These are phyloP conservation scores for Puccinia triticina DNA, from an alignment of 1,284 basidiomycete genomes.

Conservation along the genomic window DNA sequence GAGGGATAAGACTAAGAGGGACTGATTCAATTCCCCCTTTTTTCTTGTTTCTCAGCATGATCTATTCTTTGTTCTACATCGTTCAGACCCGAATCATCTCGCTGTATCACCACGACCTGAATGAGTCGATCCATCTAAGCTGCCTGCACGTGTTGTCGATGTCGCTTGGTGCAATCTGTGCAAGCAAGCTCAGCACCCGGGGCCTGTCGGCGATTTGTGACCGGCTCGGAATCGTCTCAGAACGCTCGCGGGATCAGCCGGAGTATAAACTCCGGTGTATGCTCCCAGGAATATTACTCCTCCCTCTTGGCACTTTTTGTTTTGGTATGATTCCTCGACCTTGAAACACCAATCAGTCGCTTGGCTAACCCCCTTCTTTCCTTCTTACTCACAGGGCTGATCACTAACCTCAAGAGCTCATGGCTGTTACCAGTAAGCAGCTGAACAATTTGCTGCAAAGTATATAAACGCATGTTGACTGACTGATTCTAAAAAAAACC, in stretches of 20 bases:
- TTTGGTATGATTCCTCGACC: conserved; percentile 7
- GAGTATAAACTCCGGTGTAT: conserved; percentile 46
- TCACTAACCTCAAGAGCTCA: conserved; percentile 1
- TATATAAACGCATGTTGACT: neutral
- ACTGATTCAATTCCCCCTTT: neutral
- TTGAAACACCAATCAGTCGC: neutral
- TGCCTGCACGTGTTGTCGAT: conserved; percentile 29
- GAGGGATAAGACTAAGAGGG: no score
- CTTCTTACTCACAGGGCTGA: neutral
- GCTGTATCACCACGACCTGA: conserved; percentile 25
- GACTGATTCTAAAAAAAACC: no score
- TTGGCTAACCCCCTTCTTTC: neutral
- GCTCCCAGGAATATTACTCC: conserved; percentile 36
- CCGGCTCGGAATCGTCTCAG: conserved; percentile 13
- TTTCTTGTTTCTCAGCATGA: conserved; percentile 22
- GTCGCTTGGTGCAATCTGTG: conserved; percentile 26
- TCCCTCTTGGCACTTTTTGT: conserved; percentile 17
- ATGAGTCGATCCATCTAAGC: conserved; percentile 14
- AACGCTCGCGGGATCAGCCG: neutral
- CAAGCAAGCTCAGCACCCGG: conserved; percentile 34
- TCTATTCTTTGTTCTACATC: conserved; percentile 22
- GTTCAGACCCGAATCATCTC: conserved; percentile 10
- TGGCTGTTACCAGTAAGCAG: conserved; percentile 22
- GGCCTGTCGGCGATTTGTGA: conserved; percentile 31
- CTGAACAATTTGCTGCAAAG: neutral